Conservation (phyloP, 768 basidiomycete genomes). For the Leccinum barrowsii region DNA sequence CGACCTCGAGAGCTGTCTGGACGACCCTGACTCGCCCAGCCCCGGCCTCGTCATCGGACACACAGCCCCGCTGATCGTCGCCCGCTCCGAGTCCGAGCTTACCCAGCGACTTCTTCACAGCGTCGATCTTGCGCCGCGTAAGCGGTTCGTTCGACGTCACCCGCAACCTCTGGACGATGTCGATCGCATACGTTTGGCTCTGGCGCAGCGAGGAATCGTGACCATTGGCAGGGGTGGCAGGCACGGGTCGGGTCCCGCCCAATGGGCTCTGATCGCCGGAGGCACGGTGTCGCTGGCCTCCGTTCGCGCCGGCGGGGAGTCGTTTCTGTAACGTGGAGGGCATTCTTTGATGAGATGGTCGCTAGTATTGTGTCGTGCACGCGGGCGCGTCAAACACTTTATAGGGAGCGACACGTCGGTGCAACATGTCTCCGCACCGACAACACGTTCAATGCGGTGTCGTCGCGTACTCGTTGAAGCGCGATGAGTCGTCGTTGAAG, state of each 20-base stretch:
- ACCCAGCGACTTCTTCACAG: conserved; percentile 29
- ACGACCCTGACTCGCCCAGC: conserved; percentile 23
- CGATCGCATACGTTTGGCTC: conserved; percentile 25
- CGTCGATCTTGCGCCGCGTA: conserved; percentile 24
- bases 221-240: background rate
- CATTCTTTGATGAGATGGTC: conserved; percentile 6
- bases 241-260: background rate
- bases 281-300: background rate
- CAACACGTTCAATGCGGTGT: conserved; percentile 17
- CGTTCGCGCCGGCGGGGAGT: background rate
- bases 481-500: conserved; percentile 11
- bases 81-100: conserved; percentile 18
- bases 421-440: conserved; percentile 17
- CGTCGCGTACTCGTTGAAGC: conserved; percentile 12
- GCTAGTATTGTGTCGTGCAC: background rate
- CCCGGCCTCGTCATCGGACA: conserved; percentile 27
- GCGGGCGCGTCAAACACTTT: conserved; percentile 15
- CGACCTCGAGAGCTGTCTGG: conserved; percentile 25
- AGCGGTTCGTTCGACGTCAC: conserved; percentile 28
- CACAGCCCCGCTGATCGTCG: conserved; percentile 25
- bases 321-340: conserved; percentile 21
- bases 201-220: background rate
- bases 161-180: conserved; percentile 30
- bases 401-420: conserved; percentile 18
- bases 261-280: conserved; percentile 10